Conservation (phyloP, 768 basidiomycete species). For the Boletus tylopilopsis region DNA sequence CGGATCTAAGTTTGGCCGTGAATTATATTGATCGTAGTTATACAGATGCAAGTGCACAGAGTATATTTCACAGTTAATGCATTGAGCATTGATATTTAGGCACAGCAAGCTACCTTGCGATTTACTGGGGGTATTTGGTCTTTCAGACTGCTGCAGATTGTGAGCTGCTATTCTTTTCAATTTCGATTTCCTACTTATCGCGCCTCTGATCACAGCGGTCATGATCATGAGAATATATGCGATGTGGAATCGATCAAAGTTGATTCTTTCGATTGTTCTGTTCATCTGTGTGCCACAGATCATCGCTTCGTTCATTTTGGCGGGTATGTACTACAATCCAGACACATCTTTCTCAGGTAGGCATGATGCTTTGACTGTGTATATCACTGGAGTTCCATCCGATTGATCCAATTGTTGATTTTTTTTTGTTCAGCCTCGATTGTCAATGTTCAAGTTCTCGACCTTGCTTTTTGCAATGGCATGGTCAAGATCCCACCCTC, state of each 20-base stretch:
- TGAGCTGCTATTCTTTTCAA: background rate
- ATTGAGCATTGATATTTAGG: background rate
- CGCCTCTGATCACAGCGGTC: background rate
- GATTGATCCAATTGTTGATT: too few species aligned
- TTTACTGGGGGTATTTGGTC: background rate
- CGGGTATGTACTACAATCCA: too few species aligned
- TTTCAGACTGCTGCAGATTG: background rate
- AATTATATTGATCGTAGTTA: background rate
- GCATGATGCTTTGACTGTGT: too few species aligned
- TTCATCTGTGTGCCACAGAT: too few species aligned
- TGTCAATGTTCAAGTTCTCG: too few species aligned
- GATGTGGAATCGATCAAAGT: background rate
- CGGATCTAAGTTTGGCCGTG: background rate
- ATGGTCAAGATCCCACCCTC: too few species aligned
- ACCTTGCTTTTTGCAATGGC: too few species aligned
- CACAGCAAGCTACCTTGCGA: background rate
- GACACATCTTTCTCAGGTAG: too few species aligned
- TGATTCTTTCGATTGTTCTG: too few species aligned
- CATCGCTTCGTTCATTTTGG: too few species aligned
- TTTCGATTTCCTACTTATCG: background rate
- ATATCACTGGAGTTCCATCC: too few species aligned
- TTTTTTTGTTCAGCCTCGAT: too few species aligned
- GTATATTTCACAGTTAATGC: background rate
- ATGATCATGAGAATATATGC: constrained; percentile 3
- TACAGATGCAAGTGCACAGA: constrained; percentile 8